Base-by-base conservation (phyloP, 73 alveolate genomes). In the Paramecium sonneborni region DNA sequence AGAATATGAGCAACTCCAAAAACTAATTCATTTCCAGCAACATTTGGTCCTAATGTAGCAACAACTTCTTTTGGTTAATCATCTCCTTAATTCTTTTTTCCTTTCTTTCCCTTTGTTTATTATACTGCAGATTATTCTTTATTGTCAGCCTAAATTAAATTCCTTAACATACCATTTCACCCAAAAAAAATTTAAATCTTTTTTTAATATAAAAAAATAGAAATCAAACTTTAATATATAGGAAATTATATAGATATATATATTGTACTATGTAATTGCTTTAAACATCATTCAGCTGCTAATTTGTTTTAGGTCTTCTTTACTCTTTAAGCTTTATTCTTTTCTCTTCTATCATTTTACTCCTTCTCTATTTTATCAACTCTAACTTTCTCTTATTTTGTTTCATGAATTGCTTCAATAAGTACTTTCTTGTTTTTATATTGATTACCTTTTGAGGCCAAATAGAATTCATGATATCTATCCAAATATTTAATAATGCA, bases 1-100 rank as follows among this genome's bases (percentile, higher is more conserved):
- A 94, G 97, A 95, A 98, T 96, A 96, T 98, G 99, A 93, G 97
- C 95, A 85, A 97, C 99, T 55, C 99, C 99, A 92, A 97, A 97
- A 67, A 92, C 95, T 67, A 93, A 93, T 62, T 91, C 96, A 86
- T 94, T 97, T 44, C 92, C 95, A 35, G 85, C 86, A 34, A 79
- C 95, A 69, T 92, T 79, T 35, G 95, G 95, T 48, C 86, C 93
- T 5, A 37, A 37, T 68, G 68, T 48, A 28, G 76, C 72, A 20
- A 79, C 90, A 21, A 79, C 90, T 79, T 79, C n/a, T 85, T 41
- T 8, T 6, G 52, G 57, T 85, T 85, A 15, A 55, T 85, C 93
- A 18, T 41, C 69, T 85, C 72, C 85, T 30, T 26, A 30, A 55
- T 26, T 24, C 39, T 58, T 55, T 39, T 85, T 85, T 55, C 72